A percentile compares a stretch with the other conserved stretches of the same genome.
phyloP scores from a whole-genome alignment of 1,284 basidiomycete species.

The Moesziomyces sp. region DNA sequence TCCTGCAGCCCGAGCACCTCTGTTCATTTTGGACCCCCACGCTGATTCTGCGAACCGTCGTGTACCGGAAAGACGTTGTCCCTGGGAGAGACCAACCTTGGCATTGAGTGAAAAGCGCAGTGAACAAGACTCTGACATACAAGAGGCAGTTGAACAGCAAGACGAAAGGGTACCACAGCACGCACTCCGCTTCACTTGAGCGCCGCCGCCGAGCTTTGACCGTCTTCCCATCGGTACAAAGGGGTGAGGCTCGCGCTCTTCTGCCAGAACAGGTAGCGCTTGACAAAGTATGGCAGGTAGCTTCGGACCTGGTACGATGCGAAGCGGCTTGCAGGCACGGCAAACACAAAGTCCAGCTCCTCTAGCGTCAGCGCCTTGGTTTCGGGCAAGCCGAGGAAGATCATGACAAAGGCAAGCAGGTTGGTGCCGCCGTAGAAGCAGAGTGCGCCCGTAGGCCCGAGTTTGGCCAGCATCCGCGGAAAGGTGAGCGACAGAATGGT shows the following conservation, averaged over 20 bases:
- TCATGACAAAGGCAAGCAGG: conserved; percentile 35
- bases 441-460: conserved; percentile 41
- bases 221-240: conserved; percentile 4
- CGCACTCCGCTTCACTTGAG: neutral
- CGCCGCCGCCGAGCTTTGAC: neutral
- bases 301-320: conserved; percentile 3
- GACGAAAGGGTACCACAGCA: neutral
- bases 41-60: too few relatives aligned
- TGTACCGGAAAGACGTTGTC: too few relatives aligned
- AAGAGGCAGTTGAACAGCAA: neutral
- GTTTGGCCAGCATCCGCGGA: conserved; percentile 33
- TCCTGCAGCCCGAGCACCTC: too few relatives aligned
- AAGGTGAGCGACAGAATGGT: conserved; percentile 41
- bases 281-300: conserved; percentile 1
- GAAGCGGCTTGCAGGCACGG: conserved; percentile 73
- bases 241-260: conserved; percentile 2
- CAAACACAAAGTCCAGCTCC: conserved; percentile 76
- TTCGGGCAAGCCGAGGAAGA: conserved; percentile 75
- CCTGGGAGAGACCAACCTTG: too few relatives aligned
- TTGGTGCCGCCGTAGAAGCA: conserved; percentile 50
- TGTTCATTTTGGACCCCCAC: too few relatives aligned
- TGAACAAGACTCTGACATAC: too few relatives aligned
- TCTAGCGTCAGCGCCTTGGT: conserved; percentile 83
- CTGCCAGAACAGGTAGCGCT: conserved; percentile 1
- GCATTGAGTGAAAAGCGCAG: too few relatives aligned